Evolutionary conservation across 768 basidiomycete genomes (phyloP).

Genomic region (Lyophyllum shimeji): DNA sequence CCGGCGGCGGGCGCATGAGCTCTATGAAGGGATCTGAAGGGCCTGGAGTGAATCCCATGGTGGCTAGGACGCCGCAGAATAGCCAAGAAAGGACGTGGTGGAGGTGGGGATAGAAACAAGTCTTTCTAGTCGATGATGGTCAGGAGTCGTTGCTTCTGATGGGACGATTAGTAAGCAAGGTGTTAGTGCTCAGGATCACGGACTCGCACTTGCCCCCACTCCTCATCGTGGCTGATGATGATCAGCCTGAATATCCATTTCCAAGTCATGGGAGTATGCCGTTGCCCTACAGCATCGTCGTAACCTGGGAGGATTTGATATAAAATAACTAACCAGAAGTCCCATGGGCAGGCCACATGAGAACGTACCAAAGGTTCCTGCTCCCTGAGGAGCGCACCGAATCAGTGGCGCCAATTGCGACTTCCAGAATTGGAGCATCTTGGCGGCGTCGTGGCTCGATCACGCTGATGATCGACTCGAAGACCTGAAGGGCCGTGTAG

Average conservation of each 20-base stretch:
- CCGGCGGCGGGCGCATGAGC: conserved; percentile 46
- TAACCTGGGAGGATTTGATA: neutral
- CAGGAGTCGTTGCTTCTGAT: conserved; percentile 6
- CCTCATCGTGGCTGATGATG: neutral
- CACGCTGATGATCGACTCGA: too few species aligned
- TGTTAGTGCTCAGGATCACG: neutral
- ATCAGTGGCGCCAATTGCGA: too few species aligned
- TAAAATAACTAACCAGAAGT: neutral
- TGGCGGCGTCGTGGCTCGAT: too few species aligned
- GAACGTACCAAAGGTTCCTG: too few species aligned
- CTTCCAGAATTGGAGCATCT: too few species aligned
- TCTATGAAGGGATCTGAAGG: conserved; percentile 45
- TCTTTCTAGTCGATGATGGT: too few species aligned
- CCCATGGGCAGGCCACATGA: neutral
- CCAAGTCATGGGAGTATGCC: neutral
- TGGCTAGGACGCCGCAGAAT: conserved; percentile 8
- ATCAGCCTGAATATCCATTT: neutral
- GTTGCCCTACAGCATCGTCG: neutral
- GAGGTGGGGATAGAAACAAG: neutral
- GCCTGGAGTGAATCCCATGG: conserved; percentile 35
- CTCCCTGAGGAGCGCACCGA: too few species aligned
- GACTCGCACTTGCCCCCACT: neutral
- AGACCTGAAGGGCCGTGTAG: too few species aligned
- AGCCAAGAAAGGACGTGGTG: conserved; percentile 3
- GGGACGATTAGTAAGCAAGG: neutral